Evolutionary conservation across 495 filamentous ascomycete genomes (phyloP).

Genomic region (Pseudoneurospora amorphoporcata): DNA sequence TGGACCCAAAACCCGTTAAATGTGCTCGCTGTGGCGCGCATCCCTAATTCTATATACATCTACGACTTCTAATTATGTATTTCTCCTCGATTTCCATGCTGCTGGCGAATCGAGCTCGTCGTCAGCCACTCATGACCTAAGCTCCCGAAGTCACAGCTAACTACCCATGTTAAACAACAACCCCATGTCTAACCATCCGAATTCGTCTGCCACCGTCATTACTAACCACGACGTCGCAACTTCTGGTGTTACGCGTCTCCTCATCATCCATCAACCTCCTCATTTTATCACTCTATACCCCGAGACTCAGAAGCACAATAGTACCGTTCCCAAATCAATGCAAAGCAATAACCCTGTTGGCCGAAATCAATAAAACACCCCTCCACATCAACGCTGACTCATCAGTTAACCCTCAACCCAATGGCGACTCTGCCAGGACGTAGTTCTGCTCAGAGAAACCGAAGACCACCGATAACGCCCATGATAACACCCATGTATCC

Average conservation of each 20-base stretch:
- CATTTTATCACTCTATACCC: no score
- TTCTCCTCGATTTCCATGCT: neutral
- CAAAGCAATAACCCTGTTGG: no score
- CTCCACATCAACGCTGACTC: neutral
- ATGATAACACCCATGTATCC: slow-evolving; percentile 23
- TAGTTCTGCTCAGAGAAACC: slow-evolving; percentile 19
- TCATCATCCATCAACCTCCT: no score
- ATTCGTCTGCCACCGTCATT: neutral
- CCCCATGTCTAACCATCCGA: no score
- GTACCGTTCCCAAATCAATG: no score
- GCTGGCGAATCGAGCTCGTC: no score
- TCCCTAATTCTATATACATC: neutral
- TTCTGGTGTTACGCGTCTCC: no score
- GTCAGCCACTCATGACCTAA: no score
- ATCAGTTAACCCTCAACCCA: neutral
- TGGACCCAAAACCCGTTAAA: neutral
- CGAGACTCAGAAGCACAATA: neutral
- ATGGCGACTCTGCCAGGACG: neutral
- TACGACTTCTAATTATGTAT: neutral
- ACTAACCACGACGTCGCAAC: neutral
- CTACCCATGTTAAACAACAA: no score
- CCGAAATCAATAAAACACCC: no score
- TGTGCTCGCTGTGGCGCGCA: neutral
- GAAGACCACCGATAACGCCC: slow-evolving; percentile 22
- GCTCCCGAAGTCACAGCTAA: no score